Conservation (phyloP, 257 asterid genomes). For the Scutellaria baicalensis region DNA sequence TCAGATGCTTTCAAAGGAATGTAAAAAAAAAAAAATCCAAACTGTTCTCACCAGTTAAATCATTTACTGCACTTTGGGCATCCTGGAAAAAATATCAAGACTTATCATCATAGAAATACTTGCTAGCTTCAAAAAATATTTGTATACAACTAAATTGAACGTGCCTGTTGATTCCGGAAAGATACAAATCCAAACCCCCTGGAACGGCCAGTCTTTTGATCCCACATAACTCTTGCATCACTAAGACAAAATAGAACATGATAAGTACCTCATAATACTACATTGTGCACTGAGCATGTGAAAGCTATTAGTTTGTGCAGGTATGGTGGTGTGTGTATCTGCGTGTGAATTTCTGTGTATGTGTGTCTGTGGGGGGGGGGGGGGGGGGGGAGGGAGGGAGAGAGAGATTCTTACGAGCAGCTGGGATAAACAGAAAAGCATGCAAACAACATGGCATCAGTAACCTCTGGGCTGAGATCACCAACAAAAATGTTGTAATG, state of each 20-base stretch:
- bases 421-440: constrained; percentile 76
- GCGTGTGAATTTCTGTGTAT: background rate
- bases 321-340: background rate
- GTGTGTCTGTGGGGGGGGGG: background rate
- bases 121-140: background rate
- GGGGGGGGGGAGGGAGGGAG: constrained; percentile 2
- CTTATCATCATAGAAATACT: background rate
- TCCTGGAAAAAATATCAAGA: constrained; percentile 43
- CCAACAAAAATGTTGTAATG: constrained; percentile 93
- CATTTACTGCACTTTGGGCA: constrained; percentile 91
- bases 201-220: constrained; percentile 91
- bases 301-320: background rate
- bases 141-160: background rate
- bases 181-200: constrained; percentile 97
- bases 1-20: background rate
- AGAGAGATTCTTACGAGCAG: constrained; percentile 68
- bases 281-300: background rate
- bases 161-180: constrained; percentile 86
- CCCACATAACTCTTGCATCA: constrained; percentile 98
- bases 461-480: constrained; percentile 93
- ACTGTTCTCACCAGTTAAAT: constrained; percentile 59
- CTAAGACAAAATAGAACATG: constrained; percentile 29
- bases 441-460: constrained; percentile 79
- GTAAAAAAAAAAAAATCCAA: background rate
- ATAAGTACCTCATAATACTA: constrained; percentile 8